Evolutionary conservation across 495 filamentous ascomycete genomes (phyloP).

Genomic region (Penicillium canescens): DNA sequence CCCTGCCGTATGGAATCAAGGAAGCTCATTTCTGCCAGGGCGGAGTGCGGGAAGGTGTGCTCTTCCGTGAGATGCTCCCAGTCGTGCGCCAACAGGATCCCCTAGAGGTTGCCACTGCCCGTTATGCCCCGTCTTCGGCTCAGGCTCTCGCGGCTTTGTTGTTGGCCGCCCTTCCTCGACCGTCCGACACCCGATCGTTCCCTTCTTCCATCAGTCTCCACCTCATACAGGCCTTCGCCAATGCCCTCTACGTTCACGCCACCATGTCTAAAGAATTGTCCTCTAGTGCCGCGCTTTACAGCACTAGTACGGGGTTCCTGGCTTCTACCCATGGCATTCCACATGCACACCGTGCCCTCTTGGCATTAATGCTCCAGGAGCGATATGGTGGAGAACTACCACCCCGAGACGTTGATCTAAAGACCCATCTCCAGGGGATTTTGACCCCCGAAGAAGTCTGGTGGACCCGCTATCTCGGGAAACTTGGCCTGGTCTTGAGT

Average conservation of each 20-base stretch:
- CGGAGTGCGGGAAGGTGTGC: conserved; percentile 80
- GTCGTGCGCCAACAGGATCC: conserved; percentile 63
- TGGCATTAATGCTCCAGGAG: conserved; percentile 73
- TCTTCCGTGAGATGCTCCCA: conserved; percentile 65
- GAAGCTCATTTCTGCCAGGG: conserved; percentile 81
- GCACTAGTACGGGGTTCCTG: conserved; percentile 67
- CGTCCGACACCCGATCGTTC: conserved; percentile 18
- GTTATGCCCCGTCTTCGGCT: conserved; percentile 46
- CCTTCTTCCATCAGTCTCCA: conserved; percentile 41
- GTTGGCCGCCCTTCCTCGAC: conserved; percentile 42
- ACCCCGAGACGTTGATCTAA: conserved; percentile 49
- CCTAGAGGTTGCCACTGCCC: conserved; percentile 57
- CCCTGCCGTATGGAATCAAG: conserved; percentile 65
- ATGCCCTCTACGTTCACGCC: conserved; percentile 53
- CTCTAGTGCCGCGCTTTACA: conserved; percentile 68
- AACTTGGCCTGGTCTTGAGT: conserved; percentile 25
- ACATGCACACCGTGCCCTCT: conserved; percentile 67
- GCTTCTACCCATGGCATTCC: conserved; percentile 68
- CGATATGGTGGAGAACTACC: conserved; percentile 72
- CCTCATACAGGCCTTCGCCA: conserved; percentile 51
- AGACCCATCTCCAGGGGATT: conserved; percentile 46
- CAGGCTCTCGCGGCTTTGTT: conserved; percentile 43
- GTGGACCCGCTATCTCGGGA: conserved; percentile 65
- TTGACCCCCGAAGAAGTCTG: conserved; percentile 50
- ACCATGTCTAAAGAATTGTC: conserved; percentile 51